phyloP scores from a whole-genome alignment of 192 early-diverging fungal species.

The Anaeromyces robustus region DNA sequence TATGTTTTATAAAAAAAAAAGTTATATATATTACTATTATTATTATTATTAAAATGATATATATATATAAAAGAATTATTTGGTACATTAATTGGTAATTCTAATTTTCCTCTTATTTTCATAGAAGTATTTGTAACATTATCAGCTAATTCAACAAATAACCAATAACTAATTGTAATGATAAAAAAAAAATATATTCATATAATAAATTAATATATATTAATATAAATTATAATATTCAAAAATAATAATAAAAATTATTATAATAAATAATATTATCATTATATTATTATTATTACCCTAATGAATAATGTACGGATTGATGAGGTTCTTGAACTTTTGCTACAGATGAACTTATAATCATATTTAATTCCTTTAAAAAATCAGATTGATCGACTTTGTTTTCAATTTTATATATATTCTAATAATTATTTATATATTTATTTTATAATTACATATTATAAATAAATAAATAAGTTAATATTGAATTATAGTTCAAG shows the following conservation, averaged over 20 bases:
- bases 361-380: background rate
- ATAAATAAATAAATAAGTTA: too few relatives aligned
- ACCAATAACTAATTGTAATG: background rate
- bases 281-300: background rate
- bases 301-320: background rate
- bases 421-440: background rate
- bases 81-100: background rate
- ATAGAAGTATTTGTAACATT: background rate
- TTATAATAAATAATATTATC: too few relatives aligned
- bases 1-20: too few relatives aligned
- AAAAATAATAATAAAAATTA: too few relatives aligned
- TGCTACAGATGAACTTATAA: background rate
- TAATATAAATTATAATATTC: too few relatives aligned
- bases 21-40: too few relatives aligned
- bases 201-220: too few relatives aligned
- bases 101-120: background rate
- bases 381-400: background rate
- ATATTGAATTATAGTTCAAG: too few relatives aligned
- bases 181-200: too few relatives aligned
- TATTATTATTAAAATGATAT: too few relatives aligned
- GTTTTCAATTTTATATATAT: background rate
- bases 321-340: background rate
- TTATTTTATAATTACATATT: too few relatives aligned
- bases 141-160: background rate
- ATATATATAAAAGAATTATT: too few relatives aligned